A percentile compares a stretch with the other conserved stretches of the same genome.
phyloP scores from a whole-genome alignment of 305 asterid genomes.

The Lippia alba region DNA sequence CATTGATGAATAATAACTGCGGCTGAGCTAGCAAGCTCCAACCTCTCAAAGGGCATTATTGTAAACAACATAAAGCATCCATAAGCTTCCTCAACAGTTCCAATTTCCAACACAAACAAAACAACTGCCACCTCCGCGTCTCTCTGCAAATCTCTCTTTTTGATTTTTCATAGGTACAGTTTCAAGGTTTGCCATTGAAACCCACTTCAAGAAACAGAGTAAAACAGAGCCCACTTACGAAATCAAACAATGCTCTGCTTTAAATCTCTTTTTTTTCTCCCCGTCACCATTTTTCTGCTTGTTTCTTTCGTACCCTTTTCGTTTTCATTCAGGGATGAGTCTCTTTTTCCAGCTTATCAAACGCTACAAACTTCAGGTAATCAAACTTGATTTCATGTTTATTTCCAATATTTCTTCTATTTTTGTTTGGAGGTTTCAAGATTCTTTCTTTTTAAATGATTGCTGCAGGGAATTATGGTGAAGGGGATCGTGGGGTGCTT shows the following conservation, averaged over 20 bases:
- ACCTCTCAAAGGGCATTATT: constrained; percentile 5
- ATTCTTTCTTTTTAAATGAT: not conserved
- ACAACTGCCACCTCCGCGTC: not conserved
- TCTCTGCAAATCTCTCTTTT: not conserved
- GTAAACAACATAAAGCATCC: not conserved
- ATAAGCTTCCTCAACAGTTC: not conserved
- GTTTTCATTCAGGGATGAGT: constrained; percentile 33
- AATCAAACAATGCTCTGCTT: constrained; percentile 39
- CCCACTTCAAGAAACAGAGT: constrained; percentile 16
- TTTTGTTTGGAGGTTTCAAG: not conserved
- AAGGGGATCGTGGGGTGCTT: constrained; percentile 32
- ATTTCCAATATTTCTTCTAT: not conserved
- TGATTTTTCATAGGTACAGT: not conserved
- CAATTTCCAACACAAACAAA: not conserved
- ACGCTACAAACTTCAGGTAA: constrained; percentile 42
- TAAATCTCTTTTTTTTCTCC: constrained; percentile 32
- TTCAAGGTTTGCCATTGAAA: not conserved
- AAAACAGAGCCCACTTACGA: not conserved
- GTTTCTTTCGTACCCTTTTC: constrained; percentile 37
- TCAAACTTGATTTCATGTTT: not conserved
- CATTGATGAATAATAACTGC: constrained; percentile 21
- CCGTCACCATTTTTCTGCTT: constrained; percentile 37
- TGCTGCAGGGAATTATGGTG: constrained; percentile 2
- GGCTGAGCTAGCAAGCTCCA: not conserved
- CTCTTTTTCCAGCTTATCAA: constrained; percentile 36